phyloP scores from a whole-genome alignment of 1,284 basidiomycete species.

The Leucocoprinus gongylophorus region DNA sequence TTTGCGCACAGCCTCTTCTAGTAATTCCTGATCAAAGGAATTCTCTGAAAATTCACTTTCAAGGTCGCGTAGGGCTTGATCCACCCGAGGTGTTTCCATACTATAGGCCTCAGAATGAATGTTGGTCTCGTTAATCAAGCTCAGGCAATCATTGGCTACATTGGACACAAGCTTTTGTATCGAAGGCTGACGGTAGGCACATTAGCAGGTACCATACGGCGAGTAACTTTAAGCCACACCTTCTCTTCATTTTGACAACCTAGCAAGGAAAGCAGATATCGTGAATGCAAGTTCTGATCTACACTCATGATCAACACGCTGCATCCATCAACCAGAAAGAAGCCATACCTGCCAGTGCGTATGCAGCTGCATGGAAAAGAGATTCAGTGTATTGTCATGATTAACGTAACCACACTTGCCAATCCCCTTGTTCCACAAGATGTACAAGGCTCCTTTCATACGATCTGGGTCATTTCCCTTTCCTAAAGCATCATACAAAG shows the following conservation, averaged over 20 bases:
- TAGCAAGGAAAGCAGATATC: constrained; percentile 68
- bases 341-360: constrained; percentile 53
- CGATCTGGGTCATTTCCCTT: constrained; percentile 85
- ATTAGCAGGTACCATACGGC: constrained; percentile 6
- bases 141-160: constrained; percentile 62
- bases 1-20: constrained; percentile 38
- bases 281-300: constrained; percentile 65
- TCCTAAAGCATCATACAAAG: constrained; percentile 64
- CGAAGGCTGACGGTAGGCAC: constrained; percentile 54
- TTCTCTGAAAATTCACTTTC: constrained; percentile 41
- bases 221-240: constrained; percentile 31
- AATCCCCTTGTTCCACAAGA: constrained; percentile 75
- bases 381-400: constrained; percentile 1
- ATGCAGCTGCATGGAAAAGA: constrained; percentile 39
- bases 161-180: constrained; percentile 82
- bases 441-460: constrained; percentile 93
- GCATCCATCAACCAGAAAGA: not conserved
- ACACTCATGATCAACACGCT: constrained; percentile 13
- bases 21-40: constrained; percentile 38
- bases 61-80: constrained; percentile 41
- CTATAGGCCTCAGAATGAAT: constrained; percentile 53
- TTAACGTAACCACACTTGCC: constrained; percentile 29
- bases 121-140: constrained; percentile 55
- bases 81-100: constrained; percentile 40
- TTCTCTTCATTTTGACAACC: constrained; percentile 91